Evolutionary conservation across 2,329 filamentous ascomycete genomes (phyloP), one percentile per base, ranked within the genome.

Genomic region (Hawksworthiomyces lignivorus): DNA sequence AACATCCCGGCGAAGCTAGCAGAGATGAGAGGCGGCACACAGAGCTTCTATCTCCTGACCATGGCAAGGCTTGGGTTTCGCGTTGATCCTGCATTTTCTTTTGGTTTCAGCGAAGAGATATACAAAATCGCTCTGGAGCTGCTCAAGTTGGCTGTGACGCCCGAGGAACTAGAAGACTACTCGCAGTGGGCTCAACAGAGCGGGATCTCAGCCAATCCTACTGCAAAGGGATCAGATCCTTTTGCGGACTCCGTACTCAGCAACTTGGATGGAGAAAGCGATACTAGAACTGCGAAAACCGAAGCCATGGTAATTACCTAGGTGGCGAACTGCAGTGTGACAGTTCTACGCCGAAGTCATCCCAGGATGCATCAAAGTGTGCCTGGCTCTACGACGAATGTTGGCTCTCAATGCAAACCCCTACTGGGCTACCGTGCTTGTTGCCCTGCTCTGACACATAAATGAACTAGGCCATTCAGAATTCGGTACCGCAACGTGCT

Each of bases 41-140:
- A 95, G 55, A 41, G 30, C 11, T 87, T 88, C 39, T 90, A 94
- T 54, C 68, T 94, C 1, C 75, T 96, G 9, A 79, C 80, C 3
- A 66, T 98, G 33, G 88, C 87, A 0, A 68, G 90, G 31, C 65
- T 97, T n/a, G 87, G 86, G 0, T 96, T 95, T 20, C 44, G 34
- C 58, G 82, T 79, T 6, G 77, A 87, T 22, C 61, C 85, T 8
- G 74, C 92, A 10, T 70, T 94, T 21, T 88, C 44, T 3, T 18
- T 30, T 2, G 47, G 47, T 1, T 26, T 51, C 11, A 34, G 31
- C 32, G 96, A 61, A 69, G 71, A 2, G 82, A 82, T 0, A 82
- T 94, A 40, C 82, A 84, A 90, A 49, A 80, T 82, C 61, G 90
- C 92, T 4, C 82, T 90, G 52, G 79, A 84, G 54, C 68, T 98